Evolutionary conservation across 2,329 filamentous ascomycete genomes (phyloP), one percentile per base, ranked within the genome.

Genomic region (Metarhizium guizhouense): DNA sequence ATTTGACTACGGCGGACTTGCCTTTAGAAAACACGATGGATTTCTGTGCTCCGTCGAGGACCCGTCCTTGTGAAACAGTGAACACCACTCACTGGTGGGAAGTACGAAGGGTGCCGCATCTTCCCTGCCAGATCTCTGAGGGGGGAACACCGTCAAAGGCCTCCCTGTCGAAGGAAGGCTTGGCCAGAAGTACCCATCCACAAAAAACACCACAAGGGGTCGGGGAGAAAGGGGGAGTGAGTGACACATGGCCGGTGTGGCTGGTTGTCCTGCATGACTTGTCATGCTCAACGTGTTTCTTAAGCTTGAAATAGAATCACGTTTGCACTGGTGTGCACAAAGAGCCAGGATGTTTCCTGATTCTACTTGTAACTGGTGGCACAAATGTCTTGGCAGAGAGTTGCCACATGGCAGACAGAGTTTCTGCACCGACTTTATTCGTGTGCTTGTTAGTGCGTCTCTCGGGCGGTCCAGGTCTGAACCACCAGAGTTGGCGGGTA

Each of bases 401-500:
- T 11, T 56, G 55, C 55, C 55, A 56, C 55, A 53, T 56, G 51
- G 55, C 51, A 53, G 47, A 20, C 45, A 48, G 45, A 48, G 25
- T 18, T 45, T 10, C 42, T 45, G 42, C 42, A 45, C 16, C 16
- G 8, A 16, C 14, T 5, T 40, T 5, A 40, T 40, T 40, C 8
- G 38, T 16, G 13, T 40, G 38, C 38, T 14, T 40, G 13, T 40
- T 11, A 40, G 38, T 40, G 38, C 13, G 14, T 34, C 8, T 40
- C 38, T 40, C 14, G 38, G 13, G 38, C 6, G 14, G 13, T 14
- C 38, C 8, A 11, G 13, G 7, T 16, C 38, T 11, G 13, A 40
- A 40, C 6, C 32, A 40, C 11, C 38, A 16, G 13, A 40, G 5
- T 36, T 13, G 13, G 7, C 13, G 34, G 34, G 13, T 5, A 10